A percentile compares a stretch with the other conserved stretches of the same genome.
phyloP scores from a whole-genome alignment of 2,329 filamentous ascomycete species.

The Ascochyta lentis region DNA sequence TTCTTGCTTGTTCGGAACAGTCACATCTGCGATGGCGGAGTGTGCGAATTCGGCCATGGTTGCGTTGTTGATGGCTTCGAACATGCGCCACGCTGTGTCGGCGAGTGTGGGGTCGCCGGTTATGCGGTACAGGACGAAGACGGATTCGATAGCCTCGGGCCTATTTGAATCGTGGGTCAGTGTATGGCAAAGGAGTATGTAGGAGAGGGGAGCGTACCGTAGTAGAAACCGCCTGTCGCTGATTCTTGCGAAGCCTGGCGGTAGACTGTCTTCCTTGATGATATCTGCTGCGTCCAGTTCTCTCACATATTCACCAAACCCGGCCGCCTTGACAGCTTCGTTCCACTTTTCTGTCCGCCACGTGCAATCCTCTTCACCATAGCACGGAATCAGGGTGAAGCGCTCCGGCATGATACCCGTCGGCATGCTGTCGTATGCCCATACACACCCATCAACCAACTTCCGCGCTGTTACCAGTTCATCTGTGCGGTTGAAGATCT shows the following conservation, averaged over 20 bases:
- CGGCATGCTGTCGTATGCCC: constrained; percentile 59
- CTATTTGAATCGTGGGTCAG: constrained; percentile 49
- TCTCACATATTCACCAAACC: constrained; percentile 19
- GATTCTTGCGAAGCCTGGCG: constrained; percentile 51
- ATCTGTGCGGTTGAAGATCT: constrained; percentile 57
- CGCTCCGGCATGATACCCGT: constrained; percentile 63
- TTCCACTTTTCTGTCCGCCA: constrained; percentile 55
- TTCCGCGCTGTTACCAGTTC: constrained; percentile 59
- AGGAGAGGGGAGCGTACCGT: constrained; percentile 38
- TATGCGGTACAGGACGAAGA: constrained; percentile 91
- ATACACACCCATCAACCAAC: constrained; percentile 63
- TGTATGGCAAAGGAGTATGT: background rate
- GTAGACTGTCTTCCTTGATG: constrained; percentile 50
- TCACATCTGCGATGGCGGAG: constrained; percentile 73
- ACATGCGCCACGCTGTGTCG: constrained; percentile 89
- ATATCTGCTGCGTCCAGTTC: constrained; percentile 33
- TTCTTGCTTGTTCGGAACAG: constrained; percentile 37
- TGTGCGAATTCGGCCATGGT: constrained; percentile 72
- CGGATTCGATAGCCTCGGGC: constrained; percentile 85
- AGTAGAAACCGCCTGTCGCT: constrained; percentile 50
- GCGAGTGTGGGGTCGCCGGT: constrained; percentile 78
- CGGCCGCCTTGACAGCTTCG: constrained; percentile 43
- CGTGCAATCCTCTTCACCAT: constrained; percentile 47
- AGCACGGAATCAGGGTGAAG: constrained; percentile 53
- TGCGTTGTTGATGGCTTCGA: constrained; percentile 69